phyloP scores from a whole-genome alignment of 2,329 filamentous ascomycete genomes.

The Botrytis fragariae region DNA sequence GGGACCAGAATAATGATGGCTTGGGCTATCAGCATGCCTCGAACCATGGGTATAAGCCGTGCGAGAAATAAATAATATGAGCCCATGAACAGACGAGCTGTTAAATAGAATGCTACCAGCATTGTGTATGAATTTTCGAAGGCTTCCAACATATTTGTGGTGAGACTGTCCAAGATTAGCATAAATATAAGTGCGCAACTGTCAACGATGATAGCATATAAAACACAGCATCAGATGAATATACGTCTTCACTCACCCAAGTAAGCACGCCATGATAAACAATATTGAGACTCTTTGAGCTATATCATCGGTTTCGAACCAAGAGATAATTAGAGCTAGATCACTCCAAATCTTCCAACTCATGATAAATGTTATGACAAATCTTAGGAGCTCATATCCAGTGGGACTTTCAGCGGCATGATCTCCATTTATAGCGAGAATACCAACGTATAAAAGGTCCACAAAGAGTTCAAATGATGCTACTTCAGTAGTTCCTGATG shows the following conservation, averaged over 20 bases:
- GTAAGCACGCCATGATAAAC: slow-evolving; percentile 58
- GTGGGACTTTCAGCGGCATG: slow-evolving; percentile 55
- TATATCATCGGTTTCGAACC: slow-evolving; percentile 63
- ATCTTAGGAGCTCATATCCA: slow-evolving; percentile 55
- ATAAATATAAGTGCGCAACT: not conserved
- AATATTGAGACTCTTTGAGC: slow-evolving; percentile 57
- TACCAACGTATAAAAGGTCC: slow-evolving; percentile 56
- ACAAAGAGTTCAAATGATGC: slow-evolving; percentile 64
- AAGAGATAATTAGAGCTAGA: slow-evolving; percentile 52
- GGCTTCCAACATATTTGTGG: slow-evolving; percentile 59
- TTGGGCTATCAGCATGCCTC: slow-evolving; percentile 52
- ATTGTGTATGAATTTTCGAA: slow-evolving; percentile 57
- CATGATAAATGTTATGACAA: slow-evolving; percentile 60
- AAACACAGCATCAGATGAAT: not conserved
- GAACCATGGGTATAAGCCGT: slow-evolving; percentile 55
- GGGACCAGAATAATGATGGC: slow-evolving; percentile 47
- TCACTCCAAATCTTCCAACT: slow-evolving; percentile 61
- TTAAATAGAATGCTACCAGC: slow-evolving; percentile 59
- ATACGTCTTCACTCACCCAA: slow-evolving; percentile 45
- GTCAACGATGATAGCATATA: not conserved
- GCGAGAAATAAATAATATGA: slow-evolving; percentile 48
- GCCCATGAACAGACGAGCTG: slow-evolving; percentile 53
- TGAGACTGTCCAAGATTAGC: slow-evolving; percentile 44
- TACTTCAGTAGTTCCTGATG: slow-evolving; percentile 57
- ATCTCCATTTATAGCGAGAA: slow-evolving; percentile 63